Evolutionary conservation across 164 flowering plant species (phyloP).

Genomic region (Houttuynia cordata): DNA sequence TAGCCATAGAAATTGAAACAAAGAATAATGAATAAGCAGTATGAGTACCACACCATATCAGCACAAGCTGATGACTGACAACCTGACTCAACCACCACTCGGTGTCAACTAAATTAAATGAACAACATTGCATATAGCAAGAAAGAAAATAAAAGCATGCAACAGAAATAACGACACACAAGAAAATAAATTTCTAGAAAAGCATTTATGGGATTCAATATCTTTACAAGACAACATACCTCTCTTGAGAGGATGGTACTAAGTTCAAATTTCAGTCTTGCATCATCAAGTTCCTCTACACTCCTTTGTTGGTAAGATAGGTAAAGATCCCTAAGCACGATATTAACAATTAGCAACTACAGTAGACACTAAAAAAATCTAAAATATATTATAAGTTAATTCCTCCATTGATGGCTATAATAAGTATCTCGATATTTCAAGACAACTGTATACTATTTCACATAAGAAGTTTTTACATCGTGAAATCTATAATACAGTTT

Average conservation of each 20-base stretch:
- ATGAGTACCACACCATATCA: neutral
- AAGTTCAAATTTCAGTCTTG: slow-evolving; percentile 75
- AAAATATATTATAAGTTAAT: too few relatives aligned
- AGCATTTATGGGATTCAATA: too few relatives aligned
- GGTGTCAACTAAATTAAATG: too few relatives aligned
- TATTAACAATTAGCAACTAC: slow-evolving; percentile 4
- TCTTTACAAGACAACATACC: slow-evolving; percentile 50
- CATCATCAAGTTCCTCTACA: slow-evolving; percentile 74
- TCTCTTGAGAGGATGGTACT: slow-evolving; percentile 63
- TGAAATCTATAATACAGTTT: too few relatives aligned
- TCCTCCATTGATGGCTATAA: too few relatives aligned
- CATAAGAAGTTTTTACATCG: neutral
- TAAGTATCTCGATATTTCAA: too few relatives aligned
- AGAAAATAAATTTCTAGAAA: too few relatives aligned
- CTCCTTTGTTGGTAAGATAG: slow-evolving; percentile 51
- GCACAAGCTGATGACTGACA: slow-evolving; percentile 2
- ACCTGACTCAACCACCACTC: too few relatives aligned
- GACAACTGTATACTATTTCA: neutral
- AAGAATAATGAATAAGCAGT: neutral
- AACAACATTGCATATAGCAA: too few relatives aligned
- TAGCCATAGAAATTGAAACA: slow-evolving; percentile 6
- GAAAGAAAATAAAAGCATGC: too few relatives aligned
- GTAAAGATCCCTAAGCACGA: slow-evolving; percentile 48
- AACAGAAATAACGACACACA: too few relatives aligned
- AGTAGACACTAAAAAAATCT: neutral